These are phyloP conservation scores for Apiospora rasikravindrae DNA, from an alignment of 2,329 filamentous ascomycete genomes.

Conservation along the genomic window DNA sequence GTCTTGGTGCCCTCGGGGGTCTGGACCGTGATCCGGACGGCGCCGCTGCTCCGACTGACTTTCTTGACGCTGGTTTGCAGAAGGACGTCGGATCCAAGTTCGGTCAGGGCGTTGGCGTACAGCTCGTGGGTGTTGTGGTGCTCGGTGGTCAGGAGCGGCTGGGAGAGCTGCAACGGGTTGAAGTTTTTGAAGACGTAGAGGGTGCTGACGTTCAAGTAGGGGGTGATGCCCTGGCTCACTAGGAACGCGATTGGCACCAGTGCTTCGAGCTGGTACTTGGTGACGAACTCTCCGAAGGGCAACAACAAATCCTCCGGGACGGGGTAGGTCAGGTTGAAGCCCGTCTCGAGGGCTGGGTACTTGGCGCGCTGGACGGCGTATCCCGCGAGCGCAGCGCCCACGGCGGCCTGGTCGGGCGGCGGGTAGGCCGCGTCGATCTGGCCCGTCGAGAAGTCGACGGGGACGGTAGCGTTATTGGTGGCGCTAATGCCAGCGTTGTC, in stretches of 20 bases:
- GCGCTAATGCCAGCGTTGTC: not conserved
- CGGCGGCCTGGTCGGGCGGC: not conserved
- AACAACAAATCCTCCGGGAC: not conserved
- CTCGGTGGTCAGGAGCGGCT: not conserved
- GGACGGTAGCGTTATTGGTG: not conserved
- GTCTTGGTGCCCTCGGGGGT: not conserved
- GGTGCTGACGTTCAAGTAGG: not conserved
- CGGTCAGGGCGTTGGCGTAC: not conserved
- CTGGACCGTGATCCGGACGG: not conserved
- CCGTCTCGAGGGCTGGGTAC: slow-evolving; percentile 9
- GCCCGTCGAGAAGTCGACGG: slow-evolving; percentile 20
- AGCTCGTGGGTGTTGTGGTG: not conserved
- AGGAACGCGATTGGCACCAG: not conserved
- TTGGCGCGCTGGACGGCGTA: slow-evolving; percentile 9
- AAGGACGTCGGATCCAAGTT: not conserved
- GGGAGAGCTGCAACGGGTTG: not conserved
- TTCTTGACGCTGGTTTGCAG: too few species aligned
- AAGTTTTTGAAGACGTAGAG: slow-evolving; percentile 17
- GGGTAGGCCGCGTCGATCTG: not conserved
- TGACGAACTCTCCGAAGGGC: slow-evolving; percentile 3
- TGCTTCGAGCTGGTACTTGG: not conserved
- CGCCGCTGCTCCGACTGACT: not conserved
- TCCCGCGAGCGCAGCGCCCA: not conserved
- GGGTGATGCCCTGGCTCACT: not conserved
- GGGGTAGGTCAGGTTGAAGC: slow-evolving; percentile 9